Conservation (phyloP, 1,284 basidiomycete genomes). For the Cerioporus squamosus region DNA sequence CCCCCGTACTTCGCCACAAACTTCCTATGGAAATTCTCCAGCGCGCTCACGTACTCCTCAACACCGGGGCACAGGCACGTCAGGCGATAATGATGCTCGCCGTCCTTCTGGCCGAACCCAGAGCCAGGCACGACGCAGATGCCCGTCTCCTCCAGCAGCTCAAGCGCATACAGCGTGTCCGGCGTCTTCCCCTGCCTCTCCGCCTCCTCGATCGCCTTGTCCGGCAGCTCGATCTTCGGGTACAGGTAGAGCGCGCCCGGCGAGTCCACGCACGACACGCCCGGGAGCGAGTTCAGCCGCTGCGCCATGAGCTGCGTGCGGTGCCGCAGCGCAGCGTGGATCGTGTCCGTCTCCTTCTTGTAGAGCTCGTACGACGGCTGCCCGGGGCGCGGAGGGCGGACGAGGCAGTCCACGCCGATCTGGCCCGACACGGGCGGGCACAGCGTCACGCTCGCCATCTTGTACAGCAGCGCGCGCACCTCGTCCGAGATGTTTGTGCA, state of each 20-base stretch:
- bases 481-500: conserved; percentile 79
- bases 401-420: conserved; percentile 90
- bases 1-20: conserved; percentile 74
- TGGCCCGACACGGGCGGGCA: conserved; percentile 91
- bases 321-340: conserved; percentile 73
- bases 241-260: conserved; percentile 92
- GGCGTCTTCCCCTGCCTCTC: conserved; percentile 74
- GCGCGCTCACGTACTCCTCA: conserved; percentile 85
- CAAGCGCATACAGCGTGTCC: conserved; percentile 87
- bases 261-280: conserved; percentile 86
- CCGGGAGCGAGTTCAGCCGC: conserved; percentile 77
- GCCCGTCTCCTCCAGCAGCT: conserved; percentile 85
- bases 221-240: conserved; percentile 75
- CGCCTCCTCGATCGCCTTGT: conserved; percentile 77
- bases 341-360: conserved; percentile 81
- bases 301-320: conserved; percentile 78
- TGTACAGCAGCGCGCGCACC: conserved; percentile 87
- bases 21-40: conserved; percentile 83
- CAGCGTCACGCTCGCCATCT: conserved; percentile 89
- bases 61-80: conserved; percentile 90
- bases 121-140: conserved; percentile 93
- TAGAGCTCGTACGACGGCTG: conserved; percentile 78
- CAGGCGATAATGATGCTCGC: conserved; percentile 86
- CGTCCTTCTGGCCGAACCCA: conserved; percentile 90
- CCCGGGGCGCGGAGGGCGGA: conserved; percentile 81